These are phyloP conservation scores for Blastobotrys raffinosifermentans DNA, from an alignment of 1,139 yeast species.

Conservation along the genomic window DNA sequence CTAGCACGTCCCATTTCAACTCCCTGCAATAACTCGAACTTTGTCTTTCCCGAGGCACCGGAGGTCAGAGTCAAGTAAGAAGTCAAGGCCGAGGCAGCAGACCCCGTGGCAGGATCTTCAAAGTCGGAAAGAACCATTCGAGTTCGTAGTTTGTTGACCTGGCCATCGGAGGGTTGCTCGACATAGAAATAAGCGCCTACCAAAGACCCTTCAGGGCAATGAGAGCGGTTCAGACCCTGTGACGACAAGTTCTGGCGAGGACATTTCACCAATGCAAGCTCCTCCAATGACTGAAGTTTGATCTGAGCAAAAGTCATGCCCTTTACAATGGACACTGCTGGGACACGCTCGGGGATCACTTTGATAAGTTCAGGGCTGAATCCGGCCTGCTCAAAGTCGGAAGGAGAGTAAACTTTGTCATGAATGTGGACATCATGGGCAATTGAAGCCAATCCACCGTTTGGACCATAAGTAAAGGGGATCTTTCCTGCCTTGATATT, in stretches of 20 bases:
- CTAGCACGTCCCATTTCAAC: conserved; percentile 14
- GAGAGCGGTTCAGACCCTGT: not conserved
- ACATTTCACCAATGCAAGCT: conserved; percentile 3
- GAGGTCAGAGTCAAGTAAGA: conserved; percentile 7
- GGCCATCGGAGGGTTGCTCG: not conserved
- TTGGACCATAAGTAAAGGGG: conserved; percentile 8
- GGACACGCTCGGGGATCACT: conserved; percentile 6
- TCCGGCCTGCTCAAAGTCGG: conserved; percentile 3
- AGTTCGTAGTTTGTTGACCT: conserved; percentile 4
- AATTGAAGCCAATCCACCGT: conserved; percentile 8
- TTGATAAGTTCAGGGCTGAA: conserved; percentile 2
- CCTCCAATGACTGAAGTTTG: conserved; percentile 11
- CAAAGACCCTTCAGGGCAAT: not conserved
- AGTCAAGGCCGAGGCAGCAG: conserved; percentile 11
- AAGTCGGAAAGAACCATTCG: conserved; percentile 11
- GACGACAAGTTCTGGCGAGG: not conserved
- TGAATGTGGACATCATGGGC: conserved; percentile 12
- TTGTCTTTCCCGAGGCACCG: conserved; percentile 1
- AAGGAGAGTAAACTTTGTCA: not conserved
- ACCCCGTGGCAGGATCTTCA: conserved; percentile 16
- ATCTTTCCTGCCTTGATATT: conserved; percentile 13
- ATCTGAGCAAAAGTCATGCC: conserved; percentile 14
- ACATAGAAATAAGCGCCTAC: conserved; percentile 4
- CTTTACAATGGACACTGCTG: conserved; percentile 13
- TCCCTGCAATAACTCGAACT: conserved; percentile 11